Evolutionary conservation across 805 yeast genomes (phyloP).

Genomic region (Cyberlindnera euphorbiae): DNA sequence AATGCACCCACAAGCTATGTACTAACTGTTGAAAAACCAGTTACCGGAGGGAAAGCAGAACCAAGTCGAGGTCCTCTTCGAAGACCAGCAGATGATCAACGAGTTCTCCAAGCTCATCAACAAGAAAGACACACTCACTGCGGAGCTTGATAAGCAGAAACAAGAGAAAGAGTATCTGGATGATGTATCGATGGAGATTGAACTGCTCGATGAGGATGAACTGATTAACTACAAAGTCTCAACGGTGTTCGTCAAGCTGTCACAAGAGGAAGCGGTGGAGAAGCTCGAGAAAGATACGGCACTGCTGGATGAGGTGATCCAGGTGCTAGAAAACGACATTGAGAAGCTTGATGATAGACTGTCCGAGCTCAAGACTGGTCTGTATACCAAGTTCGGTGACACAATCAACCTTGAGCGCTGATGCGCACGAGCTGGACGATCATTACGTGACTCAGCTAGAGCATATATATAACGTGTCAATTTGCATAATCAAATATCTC

Average conservation of each 20-base stretch:
- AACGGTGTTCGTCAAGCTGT: slow-evolving; percentile 66
- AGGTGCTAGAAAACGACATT: slow-evolving; percentile 40
- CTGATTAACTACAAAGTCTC: slow-evolving; percentile 75
- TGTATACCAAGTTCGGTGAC: slow-evolving; percentile 86
- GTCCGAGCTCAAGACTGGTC: slow-evolving; percentile 56
- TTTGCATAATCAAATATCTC: too few species aligned
- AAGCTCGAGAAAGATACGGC: slow-evolving; percentile 62
- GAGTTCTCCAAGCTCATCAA: slow-evolving; percentile 79
- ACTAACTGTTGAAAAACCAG: slow-evolving; percentile 1
- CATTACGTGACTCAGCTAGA: too few species aligned
- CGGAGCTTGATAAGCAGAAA: slow-evolving; percentile 42
- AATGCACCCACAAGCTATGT: neutral
- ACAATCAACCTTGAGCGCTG: slow-evolving; percentile 78
- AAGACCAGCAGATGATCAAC: slow-evolving; percentile 86
- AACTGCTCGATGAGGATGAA: slow-evolving; percentile 76
- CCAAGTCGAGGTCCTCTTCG: slow-evolving; percentile 33
- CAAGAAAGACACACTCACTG: slow-evolving; percentile 56
- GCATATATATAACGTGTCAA: too few species aligned
- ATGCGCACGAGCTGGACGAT: too few species aligned
- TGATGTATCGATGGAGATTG: slow-evolving; percentile 81
- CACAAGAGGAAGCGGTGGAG: slow-evolving; percentile 61
- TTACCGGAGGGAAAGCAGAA: slow-evolving; percentile 40
- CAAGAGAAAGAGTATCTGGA: slow-evolving; percentile 84
- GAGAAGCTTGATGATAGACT: slow-evolving; percentile 51
- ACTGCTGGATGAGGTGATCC: slow-evolving; percentile 45